phyloP scores from a whole-genome alignment of 257 asterid genomes.

The Plantago ovata region DNA sequence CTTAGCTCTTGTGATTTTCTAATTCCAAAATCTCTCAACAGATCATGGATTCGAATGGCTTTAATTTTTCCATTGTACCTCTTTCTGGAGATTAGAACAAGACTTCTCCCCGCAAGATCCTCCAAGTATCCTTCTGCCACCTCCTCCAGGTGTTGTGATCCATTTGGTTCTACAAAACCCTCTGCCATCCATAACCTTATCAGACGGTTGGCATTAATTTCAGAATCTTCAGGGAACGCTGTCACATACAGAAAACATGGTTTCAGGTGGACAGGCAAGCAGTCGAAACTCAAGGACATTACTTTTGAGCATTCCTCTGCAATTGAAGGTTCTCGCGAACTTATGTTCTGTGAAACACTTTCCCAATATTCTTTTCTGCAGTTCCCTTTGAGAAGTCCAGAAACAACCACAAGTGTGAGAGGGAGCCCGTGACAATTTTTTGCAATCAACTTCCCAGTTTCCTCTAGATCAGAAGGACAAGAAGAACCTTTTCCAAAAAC shows the following conservation, averaged over 20 bases:
- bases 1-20: neutral
- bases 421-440: neutral
- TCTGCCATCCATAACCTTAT: slow-evolving; percentile 7
- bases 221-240: slow-evolving; percentile 11
- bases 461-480: neutral
- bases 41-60: slow-evolving; percentile 8
- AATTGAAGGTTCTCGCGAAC: neutral
- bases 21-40: neutral
- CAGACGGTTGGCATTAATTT: neutral
- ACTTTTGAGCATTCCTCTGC: neutral
- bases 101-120: slow-evolving; percentile 3
- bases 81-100: slow-evolving; percentile 1
- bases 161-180: neutral
- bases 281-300: too few relatives aligned
- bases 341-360: neutral
- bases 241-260: too few relatives aligned
- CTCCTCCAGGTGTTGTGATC: neutral
- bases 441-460: neutral
- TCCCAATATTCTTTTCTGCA: neutral
- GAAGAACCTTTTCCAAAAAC: neutral
- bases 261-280: too few relatives aligned
- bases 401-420: neutral
- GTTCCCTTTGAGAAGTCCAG: neutral
- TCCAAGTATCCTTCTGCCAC: neutral
- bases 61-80: slow-evolving; percentile 4